Evolutionary conservation across 2,329 filamentous ascomycete species (phyloP).

Genomic region (Stagonosporopsis tanaceti): DNA sequence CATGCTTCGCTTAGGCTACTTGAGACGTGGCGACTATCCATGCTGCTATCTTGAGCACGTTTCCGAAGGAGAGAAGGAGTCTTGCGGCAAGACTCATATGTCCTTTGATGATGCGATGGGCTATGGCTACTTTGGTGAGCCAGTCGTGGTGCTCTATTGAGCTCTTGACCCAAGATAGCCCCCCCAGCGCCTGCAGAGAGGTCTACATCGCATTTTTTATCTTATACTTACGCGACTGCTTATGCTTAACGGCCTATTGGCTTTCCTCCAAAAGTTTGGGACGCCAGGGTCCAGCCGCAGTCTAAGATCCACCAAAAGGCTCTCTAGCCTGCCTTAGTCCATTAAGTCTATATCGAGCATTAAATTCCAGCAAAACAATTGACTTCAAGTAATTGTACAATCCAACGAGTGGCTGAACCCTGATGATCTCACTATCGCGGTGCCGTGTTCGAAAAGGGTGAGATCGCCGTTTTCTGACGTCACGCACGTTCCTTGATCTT

Average conservation of each 20-base stretch:
- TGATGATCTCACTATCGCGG: slow-evolving; percentile 28
- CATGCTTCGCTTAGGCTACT: background rate
- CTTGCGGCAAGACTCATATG: background rate
- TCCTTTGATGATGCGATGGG: background rate
- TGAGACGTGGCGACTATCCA: background rate
- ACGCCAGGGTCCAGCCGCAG: slow-evolving; percentile 20
- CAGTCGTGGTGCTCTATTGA: background rate
- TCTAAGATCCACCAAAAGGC: slow-evolving; percentile 25
- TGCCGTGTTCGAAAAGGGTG: slow-evolving; percentile 10
- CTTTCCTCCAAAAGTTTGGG: slow-evolving; percentile 13
- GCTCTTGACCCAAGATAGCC: no score
- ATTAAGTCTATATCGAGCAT: background rate
- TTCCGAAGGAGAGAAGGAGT: background rate
- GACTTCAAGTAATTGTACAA: background rate
- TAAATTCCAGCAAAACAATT: background rate
- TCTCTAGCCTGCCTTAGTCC: slow-evolving; percentile 6
- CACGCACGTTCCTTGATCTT: slow-evolving; percentile 23
- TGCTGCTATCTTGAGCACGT: background rate
- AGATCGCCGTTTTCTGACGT: slow-evolving; percentile 28
- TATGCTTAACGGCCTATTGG: slow-evolving; percentile 30
- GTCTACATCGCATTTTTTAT: background rate
- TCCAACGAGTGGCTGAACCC: background rate
- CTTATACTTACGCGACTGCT: no score
- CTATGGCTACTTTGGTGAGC: background rate
- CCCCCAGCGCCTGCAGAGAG: background rate